Evolutionary conservation across 768 basidiomycete species (phyloP).

Genomic region (Favolaschia claudopus): DNA sequence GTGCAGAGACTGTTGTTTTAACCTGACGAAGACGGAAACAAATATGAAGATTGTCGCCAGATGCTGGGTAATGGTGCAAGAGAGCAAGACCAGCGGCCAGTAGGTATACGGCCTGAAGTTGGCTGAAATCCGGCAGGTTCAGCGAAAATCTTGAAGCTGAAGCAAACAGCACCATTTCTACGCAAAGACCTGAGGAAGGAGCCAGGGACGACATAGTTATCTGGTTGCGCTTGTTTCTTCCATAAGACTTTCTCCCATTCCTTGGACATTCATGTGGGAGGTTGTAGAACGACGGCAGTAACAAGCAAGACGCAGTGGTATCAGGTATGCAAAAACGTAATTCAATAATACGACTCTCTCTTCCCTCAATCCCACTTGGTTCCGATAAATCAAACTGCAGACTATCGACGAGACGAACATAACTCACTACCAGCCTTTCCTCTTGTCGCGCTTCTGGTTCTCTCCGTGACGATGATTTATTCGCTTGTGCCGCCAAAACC

Average conservation of each 20-base stretch:
- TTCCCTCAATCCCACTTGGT: constrained; percentile 48
- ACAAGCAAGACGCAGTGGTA: constrained; percentile 1
- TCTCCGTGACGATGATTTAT: constrained; percentile 45
- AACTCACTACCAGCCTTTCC: constrained; percentile 51
- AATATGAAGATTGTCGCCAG: constrained; percentile 83
- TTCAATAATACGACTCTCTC: background rate
- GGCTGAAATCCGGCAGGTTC: constrained; percentile 49
- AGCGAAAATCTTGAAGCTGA: constrained; percentile 16
- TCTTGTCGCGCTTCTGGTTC: constrained; percentile 44
- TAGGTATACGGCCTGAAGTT: constrained; percentile 85
- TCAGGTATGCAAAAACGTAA: background rate
- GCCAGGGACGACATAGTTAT: constrained; percentile 81
- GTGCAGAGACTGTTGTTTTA: constrained; percentile 70
- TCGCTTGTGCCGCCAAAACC: constrained; percentile 50
- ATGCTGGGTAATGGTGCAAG: constrained; percentile 86
- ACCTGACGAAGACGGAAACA: constrained; percentile 77
- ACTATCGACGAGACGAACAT: background rate
- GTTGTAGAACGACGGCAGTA: background rate
- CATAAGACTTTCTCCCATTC: constrained; percentile 82
- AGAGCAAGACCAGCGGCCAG: constrained; percentile 71
- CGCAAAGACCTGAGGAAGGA: constrained; percentile 82
- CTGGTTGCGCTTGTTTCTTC: constrained; percentile 77
- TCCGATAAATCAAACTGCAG: background rate
- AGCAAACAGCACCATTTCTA: constrained; percentile 66
- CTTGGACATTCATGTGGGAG: constrained; percentile 23